phyloP scores from a whole-genome alignment of 2,329 filamentous ascomycete species.

The Pseudopyricularia javanii region DNA sequence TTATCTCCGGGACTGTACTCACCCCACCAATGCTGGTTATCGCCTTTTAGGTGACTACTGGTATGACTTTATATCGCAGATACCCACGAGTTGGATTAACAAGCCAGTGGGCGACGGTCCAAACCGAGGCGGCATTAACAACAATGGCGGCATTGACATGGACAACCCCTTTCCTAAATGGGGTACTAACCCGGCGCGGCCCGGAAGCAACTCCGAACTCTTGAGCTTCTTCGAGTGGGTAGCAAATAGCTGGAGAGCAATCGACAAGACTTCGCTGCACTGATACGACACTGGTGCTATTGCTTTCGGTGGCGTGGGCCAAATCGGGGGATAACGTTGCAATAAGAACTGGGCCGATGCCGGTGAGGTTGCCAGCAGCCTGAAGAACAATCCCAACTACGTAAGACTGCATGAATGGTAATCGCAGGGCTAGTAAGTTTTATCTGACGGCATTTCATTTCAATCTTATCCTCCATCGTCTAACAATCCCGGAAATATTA shows the following conservation, averaged over 20 bases:
- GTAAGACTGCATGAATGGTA: neutral
- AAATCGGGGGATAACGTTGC: neutral
- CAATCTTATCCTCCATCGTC: neutral
- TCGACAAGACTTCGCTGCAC: neutral
- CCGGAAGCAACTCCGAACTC: neutral
- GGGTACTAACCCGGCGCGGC: neutral
- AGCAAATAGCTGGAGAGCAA: neutral
- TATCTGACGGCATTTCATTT: neutral
- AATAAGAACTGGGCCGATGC: neutral
- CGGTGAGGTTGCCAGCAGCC: neutral
- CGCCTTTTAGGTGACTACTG: neutral
- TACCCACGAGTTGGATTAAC: neutral
- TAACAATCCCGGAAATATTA: neutral
- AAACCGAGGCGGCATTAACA: neutral
- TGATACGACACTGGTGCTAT: neutral
- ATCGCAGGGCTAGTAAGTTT: neutral
- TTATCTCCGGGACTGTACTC: neutral
- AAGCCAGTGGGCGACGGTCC: neutral
- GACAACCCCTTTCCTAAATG: neutral
- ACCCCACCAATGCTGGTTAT: neutral
- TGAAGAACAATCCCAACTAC: neutral
- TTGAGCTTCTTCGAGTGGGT: neutral
- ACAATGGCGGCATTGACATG: neutral
- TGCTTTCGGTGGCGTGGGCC: neutral
- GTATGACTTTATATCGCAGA: neutral